Evolutionary conservation across 768 basidiomycete genomes (phyloP), one percentile per base, ranked within the genome.

Genomic region (Rhizopogon vesiculosus): DNA sequence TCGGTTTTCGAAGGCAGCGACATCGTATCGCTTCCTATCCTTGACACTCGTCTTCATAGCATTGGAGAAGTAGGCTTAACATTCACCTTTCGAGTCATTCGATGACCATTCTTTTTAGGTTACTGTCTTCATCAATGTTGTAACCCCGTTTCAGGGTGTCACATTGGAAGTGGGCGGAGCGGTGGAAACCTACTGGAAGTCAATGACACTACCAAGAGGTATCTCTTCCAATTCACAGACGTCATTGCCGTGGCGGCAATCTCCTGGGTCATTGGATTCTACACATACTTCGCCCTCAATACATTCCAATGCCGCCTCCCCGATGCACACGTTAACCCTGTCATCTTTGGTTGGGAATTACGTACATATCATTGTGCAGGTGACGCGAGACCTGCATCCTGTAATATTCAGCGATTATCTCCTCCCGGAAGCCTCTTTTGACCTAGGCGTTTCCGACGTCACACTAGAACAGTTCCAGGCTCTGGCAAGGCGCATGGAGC

Each of bases 141-240:
- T 96, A 58, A 87, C 85, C 8, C 89, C 93, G 1, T 98, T 98
- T 73, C 84, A 87, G 55, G 93, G 91, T 3, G 92, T 93, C 48
- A 93, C 93, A 55, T 79, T 98, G 12, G 92, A 95, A 72, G 89
- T 98, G 53, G 95, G 94, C 22, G 96, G 97, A 25, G 86, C 91
- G 51, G 82, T 98, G 29, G 95, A 98, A 74, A 99, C 96, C 0
- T 99, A 99, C 69, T 99, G 97, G 97, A 98, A 98, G 73, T 95
- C 94, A 72, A 15, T 71, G 67, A 60, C 70, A 60, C 16, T 70
- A 48, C 59, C 68, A 8, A 65, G 66, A 59, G 61, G 66, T 51
- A 69, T 44, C 53, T 65, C 48, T 53, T 65, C 59, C 65, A 62
- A 52, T 66, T 67, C 55, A 69, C 73, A 69, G 60, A 73, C 65